These are phyloP conservation scores for Lactarius tabidus DNA, from an alignment of 768 basidiomycete species.

Conservation along the genomic window DNA sequence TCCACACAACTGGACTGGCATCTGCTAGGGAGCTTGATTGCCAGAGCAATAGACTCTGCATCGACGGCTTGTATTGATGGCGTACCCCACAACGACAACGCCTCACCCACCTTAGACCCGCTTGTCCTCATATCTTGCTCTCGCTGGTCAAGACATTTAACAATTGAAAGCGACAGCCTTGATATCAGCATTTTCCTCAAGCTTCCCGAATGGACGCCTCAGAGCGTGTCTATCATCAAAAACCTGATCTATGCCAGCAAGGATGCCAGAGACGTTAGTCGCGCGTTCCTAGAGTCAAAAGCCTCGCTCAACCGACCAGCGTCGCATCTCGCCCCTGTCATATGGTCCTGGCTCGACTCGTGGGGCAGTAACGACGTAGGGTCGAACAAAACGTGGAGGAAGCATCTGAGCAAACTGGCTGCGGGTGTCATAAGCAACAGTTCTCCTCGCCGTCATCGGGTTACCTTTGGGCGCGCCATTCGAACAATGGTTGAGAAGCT, in stretches of 20 bases:
- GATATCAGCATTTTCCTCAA: constrained; percentile 38
- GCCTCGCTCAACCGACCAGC: constrained; percentile 13
- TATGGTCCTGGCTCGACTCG: constrained; percentile 26
- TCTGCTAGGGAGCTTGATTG: constrained; percentile 17
- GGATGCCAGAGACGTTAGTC: constrained; percentile 8
- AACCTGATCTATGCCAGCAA: constrained; percentile 43
- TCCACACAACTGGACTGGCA: constrained; percentile 2
- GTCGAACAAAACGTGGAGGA: constrained; percentile 5
- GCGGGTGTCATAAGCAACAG: constrained; percentile 16
- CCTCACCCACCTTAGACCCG: constrained; percentile 8
- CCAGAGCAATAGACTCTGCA: constrained; percentile 7
- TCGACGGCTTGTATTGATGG: constrained; percentile 18
- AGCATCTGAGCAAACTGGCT: constrained; percentile 26
- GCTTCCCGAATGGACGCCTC: constrained; percentile 41
- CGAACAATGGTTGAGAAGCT: constrained; percentile 6
- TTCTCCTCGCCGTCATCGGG: constrained; percentile 6
- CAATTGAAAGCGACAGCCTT: constrained; percentile 24
- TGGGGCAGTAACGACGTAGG: background rate
- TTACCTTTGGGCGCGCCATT: constrained; percentile 13
- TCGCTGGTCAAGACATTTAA: constrained; percentile 18
- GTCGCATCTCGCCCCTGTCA: constrained; percentile 25
- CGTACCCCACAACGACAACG: background rate
- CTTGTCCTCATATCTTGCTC: constrained; percentile 7
- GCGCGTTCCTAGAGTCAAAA: constrained; percentile 27
- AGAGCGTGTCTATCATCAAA: constrained; percentile 43